phyloP scores from a whole-genome alignment of 2,329 filamentous ascomycete genomes.

The Aspergillus japonicus region DNA sequence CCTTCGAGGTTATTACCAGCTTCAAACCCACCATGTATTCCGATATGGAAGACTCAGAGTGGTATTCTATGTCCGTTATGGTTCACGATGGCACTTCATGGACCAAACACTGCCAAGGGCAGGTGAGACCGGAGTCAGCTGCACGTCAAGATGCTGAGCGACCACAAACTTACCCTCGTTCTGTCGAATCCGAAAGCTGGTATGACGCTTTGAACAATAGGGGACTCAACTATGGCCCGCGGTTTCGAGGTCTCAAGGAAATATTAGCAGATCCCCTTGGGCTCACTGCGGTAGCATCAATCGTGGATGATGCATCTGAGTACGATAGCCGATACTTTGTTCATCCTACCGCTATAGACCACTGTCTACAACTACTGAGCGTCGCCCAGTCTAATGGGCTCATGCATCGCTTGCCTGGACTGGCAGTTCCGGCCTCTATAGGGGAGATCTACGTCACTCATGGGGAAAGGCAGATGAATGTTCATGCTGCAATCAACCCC shows the following conservation, averaged over 20 bases:
- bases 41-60: slow-evolving; percentile 9
- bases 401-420: background rate
- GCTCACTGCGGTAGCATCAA: background rate
- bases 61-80: slow-evolving; percentile 16
- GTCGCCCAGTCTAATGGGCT: slow-evolving; percentile 15
- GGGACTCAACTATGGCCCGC: slow-evolving; percentile 13
- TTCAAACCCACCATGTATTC: slow-evolving; percentile 6
- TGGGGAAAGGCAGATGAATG: background rate
- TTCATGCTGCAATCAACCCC: too few relatives aligned
- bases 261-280: slow-evolving; percentile 11
- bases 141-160: too few relatives aligned
- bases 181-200: background rate
- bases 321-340: slow-evolving; percentile 15
- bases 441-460: slow-evolving; percentile 4
- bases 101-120: slow-evolving; percentile 14
- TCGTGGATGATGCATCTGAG: background rate
- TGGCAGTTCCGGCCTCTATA: slow-evolving; percentile 7
- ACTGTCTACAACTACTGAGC: slow-evolving; percentile 21
- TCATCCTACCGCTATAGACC: slow-evolving; percentile 24
- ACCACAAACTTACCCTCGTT: background rate
- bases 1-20: slow-evolving; percentile 16
- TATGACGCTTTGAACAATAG: slow-evolving; percentile 4
- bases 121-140: background rate
- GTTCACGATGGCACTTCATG: slow-evolving; percentile 1
- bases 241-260: slow-evolving; percentile 14